Evolutionary conservation across 2,329 filamentous ascomycete genomes (phyloP), one percentile per base, ranked within the genome.

Genomic region (Neurospora sp.): DNA sequence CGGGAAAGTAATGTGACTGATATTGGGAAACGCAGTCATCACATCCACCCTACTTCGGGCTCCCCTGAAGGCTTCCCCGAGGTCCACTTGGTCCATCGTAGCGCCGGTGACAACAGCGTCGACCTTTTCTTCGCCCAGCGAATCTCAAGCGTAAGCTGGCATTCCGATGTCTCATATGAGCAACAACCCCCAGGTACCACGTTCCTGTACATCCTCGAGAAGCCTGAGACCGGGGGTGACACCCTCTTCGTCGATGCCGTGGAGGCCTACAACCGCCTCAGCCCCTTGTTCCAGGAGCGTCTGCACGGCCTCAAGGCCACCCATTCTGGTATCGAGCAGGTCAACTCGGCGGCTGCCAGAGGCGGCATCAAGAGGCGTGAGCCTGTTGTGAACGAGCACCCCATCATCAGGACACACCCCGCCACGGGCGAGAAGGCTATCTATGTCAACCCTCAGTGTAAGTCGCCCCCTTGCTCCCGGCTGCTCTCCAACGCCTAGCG

Each of bases 141-240:
- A 28, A 94, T 5, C 11, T n/a, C 17, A 43, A n/a, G 6, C 40
- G 89, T 96, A 1, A 92, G 92, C 8, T 97, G 93, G 93, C 93
- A 97, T 81, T 92, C 89, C 0, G 93, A 97, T 74, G 90, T 97
- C 1, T 92, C 91, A 0, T 97, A 96, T 77, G 94, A 97, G 82
- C 83, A 87, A 74, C 93, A 97, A 81, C 93, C 94, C 1, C 93
- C 94, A 0, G 92, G 93, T 38, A 97, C 93, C 0, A 97, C 94
- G 0, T 96, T 97, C 80, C 81, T 97, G 41, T 97, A 96, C 77
- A 85, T 93, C 67, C 86, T 97, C n/a, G 93, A 97, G 77, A 89
- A 87, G 65, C 93, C 93, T 1, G 84, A 87, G 46, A 89, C 88
- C 0, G 93, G 93, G 41, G 94, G 93, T 66, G 93, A 97, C 77